Evolutionary conservation across 163 green algal species (phyloP).

Genomic region (Scenedesmus sp.): DNA sequence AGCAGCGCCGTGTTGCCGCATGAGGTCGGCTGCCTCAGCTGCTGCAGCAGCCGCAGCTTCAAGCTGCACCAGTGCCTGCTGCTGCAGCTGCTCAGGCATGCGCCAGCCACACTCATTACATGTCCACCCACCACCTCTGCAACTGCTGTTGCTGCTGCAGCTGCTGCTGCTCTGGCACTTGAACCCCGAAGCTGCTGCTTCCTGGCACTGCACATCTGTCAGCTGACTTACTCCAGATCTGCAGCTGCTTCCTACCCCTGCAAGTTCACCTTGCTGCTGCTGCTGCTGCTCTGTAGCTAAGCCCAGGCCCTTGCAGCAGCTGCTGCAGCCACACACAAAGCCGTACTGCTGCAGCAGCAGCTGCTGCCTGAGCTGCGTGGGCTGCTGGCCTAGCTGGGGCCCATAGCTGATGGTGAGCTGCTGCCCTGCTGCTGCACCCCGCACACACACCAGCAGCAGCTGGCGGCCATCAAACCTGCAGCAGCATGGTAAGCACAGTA

Average conservation of each 20-base stretch:
- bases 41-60: neutral
- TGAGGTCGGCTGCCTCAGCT: neutral
- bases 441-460: conserved; percentile 43
- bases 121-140: neutral
- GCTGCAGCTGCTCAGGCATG: conserved; percentile 15
- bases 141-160: conserved; percentile 25
- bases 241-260: neutral
- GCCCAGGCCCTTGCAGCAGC: conserved; percentile 20
- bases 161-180: neutral
- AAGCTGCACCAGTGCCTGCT: conserved; percentile 14
- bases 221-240: too few species aligned
- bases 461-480: conserved; percentile 53
- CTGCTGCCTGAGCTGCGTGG: neutral
- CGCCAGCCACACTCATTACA: conserved; percentile 17
- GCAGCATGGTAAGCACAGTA: neutral
- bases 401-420: conserved; percentile 60
- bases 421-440: conserved; percentile 31
- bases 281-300: neutral
- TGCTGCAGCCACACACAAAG: conserved; percentile 57
- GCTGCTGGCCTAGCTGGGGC: conserved; percentile 50
- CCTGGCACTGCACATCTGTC: neutral
- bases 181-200: conserved; percentile 31
- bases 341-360: conserved; percentile 58
- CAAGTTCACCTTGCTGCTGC: neutral
- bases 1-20: neutral